These are phyloP conservation scores for Dichotomopilus funicola DNA, from an alignment of 2,329 filamentous ascomycete species.

Conservation along the genomic window DNA sequence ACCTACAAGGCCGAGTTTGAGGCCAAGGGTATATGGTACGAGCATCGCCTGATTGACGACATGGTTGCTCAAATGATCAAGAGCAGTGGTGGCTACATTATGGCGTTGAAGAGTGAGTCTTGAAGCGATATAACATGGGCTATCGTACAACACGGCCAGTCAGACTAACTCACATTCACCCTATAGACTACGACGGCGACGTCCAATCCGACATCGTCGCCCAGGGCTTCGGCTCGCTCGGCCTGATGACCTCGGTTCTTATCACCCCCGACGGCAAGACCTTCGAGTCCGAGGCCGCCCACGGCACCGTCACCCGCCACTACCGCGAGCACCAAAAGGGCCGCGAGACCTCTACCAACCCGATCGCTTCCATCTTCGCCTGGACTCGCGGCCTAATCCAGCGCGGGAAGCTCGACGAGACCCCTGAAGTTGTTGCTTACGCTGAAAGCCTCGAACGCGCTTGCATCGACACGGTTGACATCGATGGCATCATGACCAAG, in stretches of 20 bases:
- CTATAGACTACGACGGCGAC: conserved; percentile 90
- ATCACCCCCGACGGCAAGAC: conserved; percentile 95
- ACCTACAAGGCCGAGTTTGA: conserved; percentile 86
- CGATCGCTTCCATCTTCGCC: conserved; percentile 97
- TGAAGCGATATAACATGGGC: neutral
- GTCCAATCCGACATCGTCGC: conserved; percentile 98
- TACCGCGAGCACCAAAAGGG: conserved; percentile 99
- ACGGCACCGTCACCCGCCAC: conserved; percentile 96
- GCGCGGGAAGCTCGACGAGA: conserved; percentile 86
- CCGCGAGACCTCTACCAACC: conserved; percentile 94
- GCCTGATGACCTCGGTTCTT: conserved; percentile 96
- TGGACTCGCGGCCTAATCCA: conserved; percentile 94
- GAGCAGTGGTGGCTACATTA: conserved; percentile 91
- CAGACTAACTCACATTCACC: conserved; percentile 17
- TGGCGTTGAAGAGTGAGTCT: conserved; percentile 89
- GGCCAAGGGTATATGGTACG: conserved; percentile 93
- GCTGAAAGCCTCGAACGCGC: conserved; percentile 88
- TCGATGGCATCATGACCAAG: conserved; percentile 98
- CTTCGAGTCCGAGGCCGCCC: conserved; percentile 94
- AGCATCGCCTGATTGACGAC: conserved; percentile 98
- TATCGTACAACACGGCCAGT: neutral
- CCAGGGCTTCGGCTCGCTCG: conserved; percentile 95
- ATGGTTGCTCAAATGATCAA: conserved; percentile 99
- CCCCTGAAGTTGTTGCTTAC: conserved; percentile 86
- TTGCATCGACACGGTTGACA: conserved; percentile 87